Percentiles rank a stretch among this genome's conserved stretches.
Evolutionary conservation across 441 rosid species (phyloP).

Genomic region (Euphorbia corollata): DNA sequence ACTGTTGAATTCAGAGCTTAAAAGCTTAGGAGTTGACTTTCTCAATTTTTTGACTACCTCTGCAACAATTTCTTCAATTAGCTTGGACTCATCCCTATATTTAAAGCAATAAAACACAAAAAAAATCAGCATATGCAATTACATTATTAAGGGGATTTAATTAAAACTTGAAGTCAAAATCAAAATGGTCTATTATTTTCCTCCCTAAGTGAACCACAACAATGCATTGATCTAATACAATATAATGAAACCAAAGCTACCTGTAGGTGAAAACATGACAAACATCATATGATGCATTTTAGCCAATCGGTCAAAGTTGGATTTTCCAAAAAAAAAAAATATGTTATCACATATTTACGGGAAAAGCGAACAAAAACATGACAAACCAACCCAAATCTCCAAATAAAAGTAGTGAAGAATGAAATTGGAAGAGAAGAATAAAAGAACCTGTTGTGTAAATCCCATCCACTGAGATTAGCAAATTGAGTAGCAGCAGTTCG

Average conservation of each 20-base stretch:
- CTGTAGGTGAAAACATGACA: background rate
- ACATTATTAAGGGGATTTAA: background rate
- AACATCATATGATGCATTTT: background rate
- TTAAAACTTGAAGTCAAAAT: background rate
- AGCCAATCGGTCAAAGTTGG: background rate
- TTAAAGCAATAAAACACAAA: background rate
- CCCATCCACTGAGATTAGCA: conserved; percentile 35
- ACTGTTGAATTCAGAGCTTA: background rate
- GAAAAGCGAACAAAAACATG: too few species aligned
- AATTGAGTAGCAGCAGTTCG: conserved; percentile 23
- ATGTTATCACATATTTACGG: too few species aligned
- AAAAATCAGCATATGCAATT: background rate
- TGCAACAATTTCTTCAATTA: conserved; percentile 17
- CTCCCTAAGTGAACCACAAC: background rate
- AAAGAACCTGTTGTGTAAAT: conserved; percentile 13
- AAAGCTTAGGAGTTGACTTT: conserved; percentile 12
- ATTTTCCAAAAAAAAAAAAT: too few species aligned
- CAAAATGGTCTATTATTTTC: background rate
- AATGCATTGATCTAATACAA: background rate
- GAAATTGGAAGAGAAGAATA: too few species aligned
- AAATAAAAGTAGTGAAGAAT: too few species aligned
- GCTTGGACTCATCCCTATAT: conserved; percentile 16
- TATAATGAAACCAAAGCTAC: background rate
- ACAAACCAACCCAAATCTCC: too few species aligned
- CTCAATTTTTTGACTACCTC: conserved; percentile 14